These are phyloP conservation scores for Colletotrichum sp. DNA, from an alignment of 2,329 filamentous ascomycete species.

Conservation along the genomic window DNA sequence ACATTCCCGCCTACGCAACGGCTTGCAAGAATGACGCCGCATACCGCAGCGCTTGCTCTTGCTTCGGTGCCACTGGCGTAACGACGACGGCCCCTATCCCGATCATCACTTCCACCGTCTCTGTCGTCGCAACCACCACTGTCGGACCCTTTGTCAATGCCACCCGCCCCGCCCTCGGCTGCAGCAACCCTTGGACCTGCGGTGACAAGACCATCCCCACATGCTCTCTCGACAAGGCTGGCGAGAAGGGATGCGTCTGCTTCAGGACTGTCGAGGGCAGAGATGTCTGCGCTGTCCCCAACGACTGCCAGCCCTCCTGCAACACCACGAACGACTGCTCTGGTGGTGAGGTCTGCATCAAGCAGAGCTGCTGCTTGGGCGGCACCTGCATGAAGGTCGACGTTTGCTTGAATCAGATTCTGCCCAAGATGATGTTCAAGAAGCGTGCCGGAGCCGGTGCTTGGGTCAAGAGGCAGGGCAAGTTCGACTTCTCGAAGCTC, in stretches of 20 bases:
- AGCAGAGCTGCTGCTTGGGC: conserved; percentile 13
- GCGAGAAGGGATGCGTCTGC: conserved; percentile 7
- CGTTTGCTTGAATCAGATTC: not conserved
- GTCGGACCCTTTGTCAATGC: not conserved
- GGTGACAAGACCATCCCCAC: not conserved
- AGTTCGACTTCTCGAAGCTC: not conserved
- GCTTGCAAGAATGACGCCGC: conserved; percentile 22
- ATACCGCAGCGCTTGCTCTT: conserved; percentile 32
- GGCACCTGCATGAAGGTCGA: conserved; percentile 15
- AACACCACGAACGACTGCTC: not conserved
- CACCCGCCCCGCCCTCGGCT: not conserved
- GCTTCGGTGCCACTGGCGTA: conserved; percentile 27
- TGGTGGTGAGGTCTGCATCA: conserved; percentile 10
- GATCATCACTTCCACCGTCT: conserved; percentile 44
- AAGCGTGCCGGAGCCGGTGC: not conserved
- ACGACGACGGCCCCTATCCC: conserved; percentile 39
- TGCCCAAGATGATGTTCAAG: conserved; percentile 13
- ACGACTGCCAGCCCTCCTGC: conserved; percentile 2
- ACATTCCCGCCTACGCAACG: conserved; percentile 47
- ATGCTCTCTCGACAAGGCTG: not conserved
- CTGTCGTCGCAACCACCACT: conserved; percentile 27
- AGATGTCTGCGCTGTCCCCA: conserved; percentile 6
- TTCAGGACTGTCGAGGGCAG: conserved; percentile 9
- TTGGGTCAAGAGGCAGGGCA: not conserved
- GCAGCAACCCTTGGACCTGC: conserved; percentile 2